These are phyloP conservation scores for Cryphonectria carpinicola DNA, from an alignment of 2,329 filamentous ascomycete species.

Conservation along the genomic window DNA sequence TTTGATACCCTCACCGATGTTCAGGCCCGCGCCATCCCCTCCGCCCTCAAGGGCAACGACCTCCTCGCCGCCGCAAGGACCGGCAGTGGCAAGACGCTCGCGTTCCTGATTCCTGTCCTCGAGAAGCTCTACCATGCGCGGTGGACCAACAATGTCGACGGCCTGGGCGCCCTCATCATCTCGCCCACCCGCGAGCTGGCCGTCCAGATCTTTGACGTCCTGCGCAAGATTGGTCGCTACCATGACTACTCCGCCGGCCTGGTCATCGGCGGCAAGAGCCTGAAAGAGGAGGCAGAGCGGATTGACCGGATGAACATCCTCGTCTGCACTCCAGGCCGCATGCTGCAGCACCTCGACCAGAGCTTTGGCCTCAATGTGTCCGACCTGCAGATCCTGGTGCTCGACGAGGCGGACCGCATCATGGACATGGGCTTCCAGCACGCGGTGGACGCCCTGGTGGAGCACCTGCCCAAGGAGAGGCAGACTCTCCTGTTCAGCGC, in stretches of 20 bases:
- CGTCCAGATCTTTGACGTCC: slow-evolving; percentile 94
- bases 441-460: slow-evolving; percentile 88
- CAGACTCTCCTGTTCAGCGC: slow-evolving; percentile 96
- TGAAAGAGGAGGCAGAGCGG: slow-evolving; percentile 84
- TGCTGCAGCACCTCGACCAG: slow-evolving; percentile 94
- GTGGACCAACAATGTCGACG: slow-evolving; percentile 84
- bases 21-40: slow-evolving; percentile 84
- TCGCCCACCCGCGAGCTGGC: slow-evolving; percentile 94
- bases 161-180: slow-evolving; percentile 88
- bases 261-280: slow-evolving; percentile 89
- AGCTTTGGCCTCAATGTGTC: slow-evolving; percentile 88
- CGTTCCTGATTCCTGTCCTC: slow-evolving; percentile 88
- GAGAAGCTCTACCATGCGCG: slow-evolving; percentile 88
- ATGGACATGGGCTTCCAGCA: slow-evolving; percentile 96
- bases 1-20: slow-evolving; percentile 92
- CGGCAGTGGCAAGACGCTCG: slow-evolving; percentile 91
- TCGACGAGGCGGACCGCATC: slow-evolving; percentile 95
- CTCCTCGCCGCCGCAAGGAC: slow-evolving; percentile 95
- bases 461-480: slow-evolving; percentile 81
- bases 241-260: slow-evolving; percentile 91
- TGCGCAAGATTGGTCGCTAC: slow-evolving; percentile 85
- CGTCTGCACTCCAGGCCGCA: slow-evolving; percentile 91
- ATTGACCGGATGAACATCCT: slow-evolving; percentile 86
- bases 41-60: slow-evolving; percentile 83
- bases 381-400: slow-evolving; percentile 87